Evolutionary conservation across 305 asterid genomes (phyloP), one percentile per base, ranked within the genome.

Genomic region (Andrographis paniculata): DNA sequence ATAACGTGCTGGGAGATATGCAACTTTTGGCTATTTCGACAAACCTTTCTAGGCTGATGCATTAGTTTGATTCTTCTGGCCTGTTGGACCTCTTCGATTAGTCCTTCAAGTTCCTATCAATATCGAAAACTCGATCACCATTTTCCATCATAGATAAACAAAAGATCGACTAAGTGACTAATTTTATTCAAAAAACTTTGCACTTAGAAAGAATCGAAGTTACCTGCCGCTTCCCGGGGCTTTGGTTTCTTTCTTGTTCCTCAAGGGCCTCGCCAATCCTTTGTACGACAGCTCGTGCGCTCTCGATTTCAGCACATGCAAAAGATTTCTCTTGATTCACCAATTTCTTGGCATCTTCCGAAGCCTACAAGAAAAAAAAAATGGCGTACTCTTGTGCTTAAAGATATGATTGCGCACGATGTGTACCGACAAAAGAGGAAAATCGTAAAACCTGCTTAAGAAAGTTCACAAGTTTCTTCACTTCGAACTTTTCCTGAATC

Each of bases 221-320:
- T 61, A 75, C 82, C 73, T 62, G 72, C 71, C 82, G 91, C 48
- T 76, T 86, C 49, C 79, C 95, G 8, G 94, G 68, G 60, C 84
- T 63, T 16, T 70, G 82, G 59, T 68, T 72, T 56, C 74, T 69
- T 64, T 91, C 98, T 73, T 91, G 95, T 62, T 91, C 98, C 2
- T 76, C 94, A 45, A 91, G 95, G 53, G 98, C 96, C 64, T 86
- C 87, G 22, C 98, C 98, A n/a, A 91, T 86, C 81, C 96, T 78
- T 55, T 74, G 92, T 46, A 91, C 94, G 31, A 91, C 98, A 45
- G 98, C 80, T 71, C 94, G 70, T 15, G 98, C 98, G 65, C 98
- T 91, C 65, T 91, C 94, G 23, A 91, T 83, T 75, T 91, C 98
- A 52, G 98, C 98, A 74, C 98, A 91, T 48, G 96, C 98, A 80